Percentiles rank a stretch among this genome's conserved stretches.
phyloP scores from a whole-genome alignment of 2,329 filamentous ascomycete species.

The Chaetomium strumarium region DNA sequence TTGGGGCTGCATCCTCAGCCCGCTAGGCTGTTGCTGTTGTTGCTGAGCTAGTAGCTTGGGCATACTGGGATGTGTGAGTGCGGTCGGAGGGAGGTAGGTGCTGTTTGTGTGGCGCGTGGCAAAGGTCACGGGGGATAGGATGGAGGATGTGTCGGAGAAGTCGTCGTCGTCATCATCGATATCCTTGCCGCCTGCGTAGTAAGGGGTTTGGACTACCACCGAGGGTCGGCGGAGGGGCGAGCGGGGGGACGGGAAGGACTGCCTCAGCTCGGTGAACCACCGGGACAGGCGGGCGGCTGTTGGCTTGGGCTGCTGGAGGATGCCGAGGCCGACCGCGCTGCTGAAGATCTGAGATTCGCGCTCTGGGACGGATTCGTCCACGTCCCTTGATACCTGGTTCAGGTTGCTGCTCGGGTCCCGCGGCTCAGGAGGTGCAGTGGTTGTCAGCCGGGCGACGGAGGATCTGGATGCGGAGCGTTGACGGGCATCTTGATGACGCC shows the following conservation, averaged over 20 bases:
- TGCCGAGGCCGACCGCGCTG: background rate
- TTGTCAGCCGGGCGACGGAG: background rate
- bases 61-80: background rate
- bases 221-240: background rate
- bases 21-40: background rate
- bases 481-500: too few species aligned
- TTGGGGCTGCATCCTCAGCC: background rate
- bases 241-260: background rate
- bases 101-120: conserved; percentile 3
- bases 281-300: background rate
- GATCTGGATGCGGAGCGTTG: background rate
- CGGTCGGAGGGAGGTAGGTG: conserved; percentile 5
- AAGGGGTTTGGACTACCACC: background rate
- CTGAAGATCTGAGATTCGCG: background rate
- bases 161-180: background rate
- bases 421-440: background rate
- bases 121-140: conserved; percentile 7
- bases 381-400: background rate
- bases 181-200: background rate
- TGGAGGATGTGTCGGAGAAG: background rate
- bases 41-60: background rate
- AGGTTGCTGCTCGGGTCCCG: background rate
- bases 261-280: background rate
- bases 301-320: background rate
- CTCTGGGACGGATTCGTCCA: too few species aligned